Evolutionary conservation across 2,329 filamentous ascomycete species (phyloP), one percentile per base, ranked within the genome.

Genomic region (Sclerotinia subarctica): DNA sequence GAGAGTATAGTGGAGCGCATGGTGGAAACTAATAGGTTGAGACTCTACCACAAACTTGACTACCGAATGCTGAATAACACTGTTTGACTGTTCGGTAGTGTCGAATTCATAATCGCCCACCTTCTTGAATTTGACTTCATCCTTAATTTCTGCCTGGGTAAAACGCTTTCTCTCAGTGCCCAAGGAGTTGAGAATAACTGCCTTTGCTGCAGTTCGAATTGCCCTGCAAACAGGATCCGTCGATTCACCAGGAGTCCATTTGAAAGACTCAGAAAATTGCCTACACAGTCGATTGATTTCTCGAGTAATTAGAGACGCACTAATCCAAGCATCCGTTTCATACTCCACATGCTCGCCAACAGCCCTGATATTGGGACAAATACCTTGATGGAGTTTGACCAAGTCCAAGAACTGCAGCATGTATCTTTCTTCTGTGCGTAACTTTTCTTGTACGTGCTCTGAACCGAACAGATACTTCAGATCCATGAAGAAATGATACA

Each of bases 401-500:
- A 99, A 83, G 77, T 99, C 96, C 56, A 99, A 82, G 79, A 98
- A 99, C 76, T 99, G 96, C 78, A 96, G 84, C 67, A 97, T 84
- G 75, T 99, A 99, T 69, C 93, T 87, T 65, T 90, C 88, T 78
- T 98, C 93, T 3, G 84, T 88, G 51, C 95, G 88, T 70, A 98
- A 86, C 65, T 90, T 88, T 73, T 93, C 88, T 77, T 97, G 93
- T 2, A 98, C 93, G 77, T 96, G 92, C 42, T 92, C 88, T 0
- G 94, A 96, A 53, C 90, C 88, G 71, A 98, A 92, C 0, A 99
- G 86, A 79, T 95, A 97, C 74, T 93, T 93, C 72, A 98, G 83
- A 77, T 99, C 95, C 69, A 94, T 86, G 80, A 98, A 99, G 82
- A 99, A 99, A 78, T 98, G 95, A 76, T 97, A 97, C 84, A 99